These are phyloP conservation scores for Tilletia indica DNA, from an alignment of 1,284 basidiomycete species.

Conservation along the genomic window DNA sequence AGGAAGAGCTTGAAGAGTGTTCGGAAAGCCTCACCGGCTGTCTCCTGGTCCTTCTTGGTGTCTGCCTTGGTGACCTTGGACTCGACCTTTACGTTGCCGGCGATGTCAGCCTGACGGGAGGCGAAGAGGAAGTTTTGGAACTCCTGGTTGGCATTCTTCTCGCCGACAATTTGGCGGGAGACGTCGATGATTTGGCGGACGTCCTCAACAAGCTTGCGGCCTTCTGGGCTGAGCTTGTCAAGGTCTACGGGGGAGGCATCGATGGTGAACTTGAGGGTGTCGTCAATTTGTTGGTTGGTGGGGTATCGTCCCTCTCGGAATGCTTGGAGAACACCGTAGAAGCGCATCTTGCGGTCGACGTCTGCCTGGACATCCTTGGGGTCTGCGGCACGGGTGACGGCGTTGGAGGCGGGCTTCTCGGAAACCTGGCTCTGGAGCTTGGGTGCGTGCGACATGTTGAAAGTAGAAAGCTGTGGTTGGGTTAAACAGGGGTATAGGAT, in stretches of 20 bases:
- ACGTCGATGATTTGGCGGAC: conserved; percentile 39
- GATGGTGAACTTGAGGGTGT: conserved; percentile 41
- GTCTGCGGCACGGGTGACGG: conserved; percentile 32
- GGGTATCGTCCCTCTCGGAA: conserved; percentile 51
- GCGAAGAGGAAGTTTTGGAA: conserved; percentile 51
- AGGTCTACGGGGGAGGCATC: conserved; percentile 43
- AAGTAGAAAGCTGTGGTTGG: background rate
- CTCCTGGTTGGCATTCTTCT: conserved; percentile 51
- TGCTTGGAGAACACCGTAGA: conserved; percentile 50
- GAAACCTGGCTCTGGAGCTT: conserved; percentile 29
- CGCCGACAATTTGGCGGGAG: conserved; percentile 39
- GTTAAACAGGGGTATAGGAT: background rate
- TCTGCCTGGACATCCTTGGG: conserved; percentile 37
- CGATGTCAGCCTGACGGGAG: conserved; percentile 41
- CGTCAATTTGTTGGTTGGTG: conserved; percentile 50
- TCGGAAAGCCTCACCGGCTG: conserved; percentile 48
- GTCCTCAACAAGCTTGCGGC: conserved; percentile 46
- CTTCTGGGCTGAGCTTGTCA: conserved; percentile 45
- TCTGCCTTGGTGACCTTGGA: conserved; percentile 35
- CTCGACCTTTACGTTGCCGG: conserved; percentile 34
- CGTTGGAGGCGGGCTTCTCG: conserved; percentile 33
- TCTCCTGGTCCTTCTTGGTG: conserved; percentile 49
- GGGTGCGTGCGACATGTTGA: conserved; percentile 32
- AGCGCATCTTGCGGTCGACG: conserved; percentile 48
- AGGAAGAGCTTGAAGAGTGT: conserved; percentile 52